Conservation (phyloP, 2,329 filamentous ascomycete species). For the Cladophialophora immunda region DNA sequence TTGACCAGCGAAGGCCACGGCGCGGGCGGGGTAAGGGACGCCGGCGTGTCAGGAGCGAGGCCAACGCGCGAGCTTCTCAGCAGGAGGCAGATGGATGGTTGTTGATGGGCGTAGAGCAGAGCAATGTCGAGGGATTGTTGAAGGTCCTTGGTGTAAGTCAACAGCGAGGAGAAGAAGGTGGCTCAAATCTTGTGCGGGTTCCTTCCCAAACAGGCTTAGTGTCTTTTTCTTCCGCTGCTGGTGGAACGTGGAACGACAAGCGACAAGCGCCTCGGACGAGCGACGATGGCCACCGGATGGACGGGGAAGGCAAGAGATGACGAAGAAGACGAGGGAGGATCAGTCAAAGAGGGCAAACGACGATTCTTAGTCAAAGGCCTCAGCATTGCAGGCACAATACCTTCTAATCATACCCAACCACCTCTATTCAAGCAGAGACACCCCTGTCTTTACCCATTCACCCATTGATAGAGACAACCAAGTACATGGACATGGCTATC, state of each 20-base stretch:
- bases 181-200: slow-evolving; percentile 20
- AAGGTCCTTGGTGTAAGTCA: not conserved
- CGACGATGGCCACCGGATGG: not conserved
- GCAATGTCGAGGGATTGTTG: not conserved
- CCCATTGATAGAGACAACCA: not conserved
- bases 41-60: not conserved
- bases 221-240: not conserved
- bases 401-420: not conserved
- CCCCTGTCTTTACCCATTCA: not conserved
- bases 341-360: not conserved
- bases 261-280: not conserved
- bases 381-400: too few relatives aligned
- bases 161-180: not conserved
- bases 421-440: not conserved
- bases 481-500: too few relatives aligned
- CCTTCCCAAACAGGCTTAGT: slow-evolving; percentile 27
- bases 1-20: slow-evolving; percentile 10
- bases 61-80: not conserved
- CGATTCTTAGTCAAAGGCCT: too few relatives aligned
- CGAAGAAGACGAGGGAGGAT: not conserved
- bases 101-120: not conserved
- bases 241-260: not conserved
- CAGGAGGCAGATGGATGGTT: not conserved
- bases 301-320: not conserved
- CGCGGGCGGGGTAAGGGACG: not conserved